phyloP scores from a whole-genome alignment of 345 rosid genomes.

The Salix arbutifolia region DNA sequence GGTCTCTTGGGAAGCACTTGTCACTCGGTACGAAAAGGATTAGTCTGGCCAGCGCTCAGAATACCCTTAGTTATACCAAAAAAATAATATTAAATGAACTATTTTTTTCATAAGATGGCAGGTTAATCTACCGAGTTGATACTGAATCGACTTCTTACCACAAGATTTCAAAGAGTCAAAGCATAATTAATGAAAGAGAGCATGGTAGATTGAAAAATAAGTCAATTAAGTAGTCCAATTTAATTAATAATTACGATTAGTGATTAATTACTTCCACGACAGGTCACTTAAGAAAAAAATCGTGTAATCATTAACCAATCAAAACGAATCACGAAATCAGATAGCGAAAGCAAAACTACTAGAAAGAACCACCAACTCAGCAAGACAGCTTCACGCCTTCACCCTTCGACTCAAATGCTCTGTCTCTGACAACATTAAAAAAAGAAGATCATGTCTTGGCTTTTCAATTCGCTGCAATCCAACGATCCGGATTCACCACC shows the following conservation, averaged over 20 bases:
- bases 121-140: too few species aligned
- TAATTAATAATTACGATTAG: too few species aligned
- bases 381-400: background rate
- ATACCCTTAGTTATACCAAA: too few species aligned
- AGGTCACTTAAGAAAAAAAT: background rate
- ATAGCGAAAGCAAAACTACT: background rate
- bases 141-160: too few species aligned
- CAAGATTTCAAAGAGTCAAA: too few species aligned
- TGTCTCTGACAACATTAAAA: background rate
- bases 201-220: too few species aligned
- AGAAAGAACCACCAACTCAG: background rate
- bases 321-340: background rate
- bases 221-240: background rate
- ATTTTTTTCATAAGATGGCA: too few species aligned
- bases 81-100: too few species aligned
- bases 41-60: too few species aligned
- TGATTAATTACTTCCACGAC: background rate
- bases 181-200: too few species aligned
- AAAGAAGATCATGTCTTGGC: slow-evolving; percentile 47
- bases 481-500: slow-evolving; percentile 25
- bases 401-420: background rate
- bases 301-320: background rate
- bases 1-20: too few species aligned
- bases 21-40: too few species aligned
- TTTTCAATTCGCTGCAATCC: slow-evolving; percentile 43